Conservation (phyloP, 805 yeast species). For the Hermanozyma aechmeae region DNA sequence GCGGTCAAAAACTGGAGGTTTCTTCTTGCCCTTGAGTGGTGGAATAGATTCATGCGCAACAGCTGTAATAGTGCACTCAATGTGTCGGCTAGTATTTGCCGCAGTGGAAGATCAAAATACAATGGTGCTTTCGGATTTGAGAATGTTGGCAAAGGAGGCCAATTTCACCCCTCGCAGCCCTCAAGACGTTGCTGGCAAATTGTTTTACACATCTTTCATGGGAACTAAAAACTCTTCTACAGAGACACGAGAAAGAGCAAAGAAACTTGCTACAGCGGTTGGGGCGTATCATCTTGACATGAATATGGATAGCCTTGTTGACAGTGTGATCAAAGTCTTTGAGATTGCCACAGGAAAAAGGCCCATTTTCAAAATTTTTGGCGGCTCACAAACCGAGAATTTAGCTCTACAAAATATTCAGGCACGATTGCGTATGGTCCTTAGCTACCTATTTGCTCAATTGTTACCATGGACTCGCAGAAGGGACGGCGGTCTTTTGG, state of each 20-base stretch:
- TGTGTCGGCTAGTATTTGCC: slow-evolving; percentile 78
- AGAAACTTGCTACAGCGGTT: slow-evolving; percentile 58
- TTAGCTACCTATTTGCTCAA: slow-evolving; percentile 89
- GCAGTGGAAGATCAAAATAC: slow-evolving; percentile 61
- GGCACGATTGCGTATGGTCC: slow-evolving; percentile 91
- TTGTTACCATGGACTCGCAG: slow-evolving; percentile 91
- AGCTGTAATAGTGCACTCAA: slow-evolving; percentile 85
- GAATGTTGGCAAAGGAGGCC: slow-evolving; percentile 46
- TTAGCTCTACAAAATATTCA: slow-evolving; percentile 94
- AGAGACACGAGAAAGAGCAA: slow-evolving; percentile 81
- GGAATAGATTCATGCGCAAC: slow-evolving; percentile 99
- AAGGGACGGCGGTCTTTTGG: slow-evolving; percentile 66
- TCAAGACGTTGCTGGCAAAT: slow-evolving; percentile 60
- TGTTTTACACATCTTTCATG: slow-evolving; percentile 91
- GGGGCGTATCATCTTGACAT: slow-evolving; percentile 88
- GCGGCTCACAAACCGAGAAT: slow-evolving; percentile 87
- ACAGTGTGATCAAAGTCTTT: slow-evolving; percentile 65
- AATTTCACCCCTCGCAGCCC: slow-evolving; percentile 68
- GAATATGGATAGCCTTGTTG: slow-evolving; percentile 81
- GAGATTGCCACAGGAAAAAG: slow-evolving; percentile 83
- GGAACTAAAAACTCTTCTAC: slow-evolving; percentile 88
- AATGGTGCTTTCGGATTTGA: slow-evolving; percentile 73
- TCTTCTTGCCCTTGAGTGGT: slow-evolving; percentile 87
- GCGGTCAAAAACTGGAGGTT: slow-evolving; percentile 85
- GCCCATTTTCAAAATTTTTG: slow-evolving; percentile 86